Evolutionary conservation across 2,329 filamentous ascomycete species (phyloP).

Genomic region (Sphaerulina vaccinii): DNA sequence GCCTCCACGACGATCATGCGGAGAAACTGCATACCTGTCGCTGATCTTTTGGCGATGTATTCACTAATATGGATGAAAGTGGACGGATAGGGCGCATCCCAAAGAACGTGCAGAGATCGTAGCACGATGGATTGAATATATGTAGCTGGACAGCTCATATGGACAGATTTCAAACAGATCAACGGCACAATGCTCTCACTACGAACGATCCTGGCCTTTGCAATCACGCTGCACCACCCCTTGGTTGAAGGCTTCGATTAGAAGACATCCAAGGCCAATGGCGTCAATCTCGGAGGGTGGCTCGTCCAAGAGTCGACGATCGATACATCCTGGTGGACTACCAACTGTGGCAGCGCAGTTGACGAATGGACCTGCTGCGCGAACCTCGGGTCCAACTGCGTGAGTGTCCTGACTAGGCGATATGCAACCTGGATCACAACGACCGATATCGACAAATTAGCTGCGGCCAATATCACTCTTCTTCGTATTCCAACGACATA

Average conservation of each 20-base stretch:
- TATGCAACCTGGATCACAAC: conserved; percentile 22
- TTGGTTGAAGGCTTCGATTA: neutral
- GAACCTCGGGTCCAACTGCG: conserved; percentile 29
- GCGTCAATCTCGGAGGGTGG: neutral
- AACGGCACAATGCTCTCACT: too few species aligned
- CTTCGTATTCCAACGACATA: conserved; percentile 41
- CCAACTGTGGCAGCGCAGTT: neutral
- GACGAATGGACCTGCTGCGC: conserved; percentile 41
- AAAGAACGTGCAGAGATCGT: too few species aligned
- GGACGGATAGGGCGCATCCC: too few species aligned
- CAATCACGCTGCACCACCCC: neutral
- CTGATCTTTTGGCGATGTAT: too few species aligned
- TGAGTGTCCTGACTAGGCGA: conserved; percentile 13
- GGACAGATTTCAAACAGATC: too few species aligned
- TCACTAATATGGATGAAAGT: too few species aligned
- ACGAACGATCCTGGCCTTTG: neutral
- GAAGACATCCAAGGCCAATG: conserved; percentile 10
- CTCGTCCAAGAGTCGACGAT: neutral
- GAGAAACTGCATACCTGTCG: too few species aligned
- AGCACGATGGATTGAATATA: too few species aligned
- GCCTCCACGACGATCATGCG: too few species aligned
- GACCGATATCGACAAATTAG: conserved; percentile 37
- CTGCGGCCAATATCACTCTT: conserved; percentile 33
- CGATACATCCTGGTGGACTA: neutral
- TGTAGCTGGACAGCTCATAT: too few species aligned